Base-by-base conservation (phyloP, 2,329 filamentous ascomycete genomes). In the Cyphellophora europaea region DNA sequence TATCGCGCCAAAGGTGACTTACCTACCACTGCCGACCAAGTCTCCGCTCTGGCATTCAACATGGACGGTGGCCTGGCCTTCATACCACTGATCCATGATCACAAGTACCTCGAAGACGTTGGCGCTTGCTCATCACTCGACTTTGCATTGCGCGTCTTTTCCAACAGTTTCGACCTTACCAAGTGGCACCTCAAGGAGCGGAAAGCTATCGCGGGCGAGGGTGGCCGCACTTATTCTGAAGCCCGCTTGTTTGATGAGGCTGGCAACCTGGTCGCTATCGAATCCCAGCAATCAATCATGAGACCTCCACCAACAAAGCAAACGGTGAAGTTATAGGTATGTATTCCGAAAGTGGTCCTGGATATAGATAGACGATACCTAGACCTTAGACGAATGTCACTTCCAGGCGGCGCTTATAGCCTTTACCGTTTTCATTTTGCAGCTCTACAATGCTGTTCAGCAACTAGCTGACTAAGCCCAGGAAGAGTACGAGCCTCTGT, bases 71-170 rank as follows among this genome's bases (percentile, higher is more conserved):
- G 52, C 0, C 43, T 71, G 3, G 50, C 63, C 0, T 69, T 71
- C 23, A 19, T 62, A 1, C 65, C 67, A 0, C 42, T 72, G 32
- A 53, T 50, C 1, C 65, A 67, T 33, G 57, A 51, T 33, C 55
- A 64, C 6, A 45, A 58, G 51, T 65, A 56, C 44, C 53, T 70
- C 23, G 57, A 63, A 2, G 65, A 71, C 23, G 55, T 54, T 0
- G 56, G 44, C 5, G 64, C 66, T 2, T 67, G 61, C 33, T 63
- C 61, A 2, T 63, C 57, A 6, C 45, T 72, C n/a, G 68, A 72
- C 42, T 72, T 72, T 48, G 60, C 69, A 3, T 37, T 72, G 37
- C 53, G 68, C 1, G 43, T 67, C 5, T 64, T 67, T 39, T 50
- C 48, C 1, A 56, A 53, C 0, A 53, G 57, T 0, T 36, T 66